These are phyloP conservation scores for Cercospora janseana DNA, from an alignment of 2,329 filamentous ascomycete genomes.

Conservation along the genomic window DNA sequence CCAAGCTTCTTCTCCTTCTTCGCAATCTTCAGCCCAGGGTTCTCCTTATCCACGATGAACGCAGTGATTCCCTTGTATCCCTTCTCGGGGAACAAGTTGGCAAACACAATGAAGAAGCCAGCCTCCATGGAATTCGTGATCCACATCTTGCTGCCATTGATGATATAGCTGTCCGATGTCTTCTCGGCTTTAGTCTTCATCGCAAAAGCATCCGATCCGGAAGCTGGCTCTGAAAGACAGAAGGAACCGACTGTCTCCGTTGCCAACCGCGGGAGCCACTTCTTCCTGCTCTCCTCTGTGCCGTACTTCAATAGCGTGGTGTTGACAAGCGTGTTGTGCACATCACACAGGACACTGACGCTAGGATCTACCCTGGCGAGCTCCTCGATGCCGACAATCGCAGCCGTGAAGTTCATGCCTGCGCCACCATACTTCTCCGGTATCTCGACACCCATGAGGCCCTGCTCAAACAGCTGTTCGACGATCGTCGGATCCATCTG, in stretches of 20 bases:
- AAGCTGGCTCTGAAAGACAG: constrained; percentile 51
- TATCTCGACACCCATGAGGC: constrained; percentile 95
- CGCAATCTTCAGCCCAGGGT: constrained; percentile 85
- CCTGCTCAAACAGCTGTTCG: constrained; percentile 94
- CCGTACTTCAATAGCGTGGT: constrained; percentile 87
- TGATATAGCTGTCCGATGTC: constrained; percentile 77
- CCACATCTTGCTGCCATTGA: constrained; percentile 98
- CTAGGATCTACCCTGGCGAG: constrained; percentile 89
- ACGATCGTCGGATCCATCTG: constrained; percentile 84
- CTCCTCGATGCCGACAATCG: constrained; percentile 96
- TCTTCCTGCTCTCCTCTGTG: constrained; percentile 72
- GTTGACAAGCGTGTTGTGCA: constrained; percentile 97
- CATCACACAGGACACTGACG: constrained; percentile 91
- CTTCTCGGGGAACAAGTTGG: constrained; percentile 86
- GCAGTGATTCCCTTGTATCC: constrained; percentile 97
- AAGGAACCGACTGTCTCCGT: constrained; percentile 72
- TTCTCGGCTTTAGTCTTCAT: constrained; percentile 86
- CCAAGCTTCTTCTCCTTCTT: constrained; percentile 99
- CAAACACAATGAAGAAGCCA: constrained; percentile 94
- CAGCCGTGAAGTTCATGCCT: constrained; percentile 97
- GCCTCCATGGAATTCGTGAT: constrained; percentile 97
- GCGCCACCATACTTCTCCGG: constrained; percentile 95
- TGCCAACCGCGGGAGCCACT: constrained; percentile 84
- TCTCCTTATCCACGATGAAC: constrained; percentile 89
- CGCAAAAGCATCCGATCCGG: constrained; percentile 93